Evolutionary conservation across 768 basidiomycete genomes (phyloP).

Genomic region (Tulasnella calospora): DNA sequence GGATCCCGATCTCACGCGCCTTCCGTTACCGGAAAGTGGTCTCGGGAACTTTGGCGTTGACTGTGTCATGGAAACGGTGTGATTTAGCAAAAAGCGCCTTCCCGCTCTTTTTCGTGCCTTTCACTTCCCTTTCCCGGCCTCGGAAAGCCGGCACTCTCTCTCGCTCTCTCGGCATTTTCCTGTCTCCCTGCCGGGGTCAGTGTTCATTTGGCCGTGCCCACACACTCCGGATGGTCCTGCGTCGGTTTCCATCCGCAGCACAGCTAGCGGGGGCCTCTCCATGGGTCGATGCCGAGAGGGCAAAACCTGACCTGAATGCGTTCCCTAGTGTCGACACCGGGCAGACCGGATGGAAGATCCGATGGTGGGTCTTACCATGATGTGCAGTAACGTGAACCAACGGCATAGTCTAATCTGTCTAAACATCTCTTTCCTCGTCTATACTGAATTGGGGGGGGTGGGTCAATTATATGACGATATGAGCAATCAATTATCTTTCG

Average conservation of each 20-base stretch:
- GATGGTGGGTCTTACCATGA: background rate
- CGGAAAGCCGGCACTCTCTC: background rate
- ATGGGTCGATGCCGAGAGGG: background rate
- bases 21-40: background rate
- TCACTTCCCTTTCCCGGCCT: background rate
- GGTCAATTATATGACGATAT: background rate
- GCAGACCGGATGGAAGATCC: background rate
- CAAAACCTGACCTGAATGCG: too few relatives aligned
- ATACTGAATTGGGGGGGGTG: background rate
- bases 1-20: conserved; percentile 1
- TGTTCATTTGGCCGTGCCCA: background rate
- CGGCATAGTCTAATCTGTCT: background rate
- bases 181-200: background rate
- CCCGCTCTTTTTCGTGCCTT: background rate
- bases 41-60: background rate
- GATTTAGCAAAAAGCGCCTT: conserved; percentile 4
- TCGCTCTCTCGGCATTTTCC: background rate
- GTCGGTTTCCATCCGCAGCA: too few relatives aligned
- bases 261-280: background rate
- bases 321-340: too few relatives aligned
- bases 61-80: conserved; percentile 9
- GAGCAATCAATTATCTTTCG: background rate
- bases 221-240: background rate
- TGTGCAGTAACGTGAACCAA: background rate
- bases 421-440: background rate